Base-by-base conservation (phyloP, 805 yeast genomes). In the Cyberlindnera galapagoensis region DNA sequence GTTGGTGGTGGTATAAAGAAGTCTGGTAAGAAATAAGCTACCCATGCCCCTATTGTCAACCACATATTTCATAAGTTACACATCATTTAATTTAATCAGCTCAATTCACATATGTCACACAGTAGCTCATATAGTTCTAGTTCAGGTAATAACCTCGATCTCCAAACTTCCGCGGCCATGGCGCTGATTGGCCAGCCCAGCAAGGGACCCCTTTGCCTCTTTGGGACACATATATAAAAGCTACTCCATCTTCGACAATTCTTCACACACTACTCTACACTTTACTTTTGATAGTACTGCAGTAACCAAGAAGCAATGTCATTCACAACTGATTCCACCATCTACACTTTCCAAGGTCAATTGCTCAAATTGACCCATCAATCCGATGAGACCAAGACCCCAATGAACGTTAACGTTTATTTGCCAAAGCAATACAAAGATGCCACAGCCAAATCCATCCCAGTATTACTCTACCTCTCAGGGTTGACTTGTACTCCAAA, bases 1-100 rank as follows among this genome's bases (percentile, higher is more conserved):
- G 77, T 78, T 34, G 88, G 94, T 43, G 96, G 96, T 33, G 97
- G 97, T 39, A 88, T 88, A 67, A 88, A 90, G 74, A 90, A 88
- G 76, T 80, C 82, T 48, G 82, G 75, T 44, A 71, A 71, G 67
- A 71, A 71, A 63, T 60, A 51, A 42, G n/a, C n/a, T n/a, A n/a
- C n/a, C n/a, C n/a, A n/a, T n/a, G n/a, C n/a, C n/a, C n/a, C n/a
- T n/a, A n/a, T n/a, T n/a, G n/a, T n/a, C n/a, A n/a, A n/a, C n/a
- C n/a, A n/a, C n/a, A n/a, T n/a, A n/a, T n/a, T n/a, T n/a, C n/a
- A n/a, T n/a, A n/a, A n/a, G n/a, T n/a, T n/a, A n/a, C n/a, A n/a
- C n/a, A n/a, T n/a, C n/a, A n/a, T n/a, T n/a, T n/a, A n/a, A n/a
- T n/a, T n/a, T n/a, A 23, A 10, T 23, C 9, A 9, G 12, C 12